A percentile compares a stretch with the other conserved stretches of the same genome.
Conservation (phyloP, 2,329 filamentous ascomycete genomes). For the Talaromyces rugulosus region DNA sequence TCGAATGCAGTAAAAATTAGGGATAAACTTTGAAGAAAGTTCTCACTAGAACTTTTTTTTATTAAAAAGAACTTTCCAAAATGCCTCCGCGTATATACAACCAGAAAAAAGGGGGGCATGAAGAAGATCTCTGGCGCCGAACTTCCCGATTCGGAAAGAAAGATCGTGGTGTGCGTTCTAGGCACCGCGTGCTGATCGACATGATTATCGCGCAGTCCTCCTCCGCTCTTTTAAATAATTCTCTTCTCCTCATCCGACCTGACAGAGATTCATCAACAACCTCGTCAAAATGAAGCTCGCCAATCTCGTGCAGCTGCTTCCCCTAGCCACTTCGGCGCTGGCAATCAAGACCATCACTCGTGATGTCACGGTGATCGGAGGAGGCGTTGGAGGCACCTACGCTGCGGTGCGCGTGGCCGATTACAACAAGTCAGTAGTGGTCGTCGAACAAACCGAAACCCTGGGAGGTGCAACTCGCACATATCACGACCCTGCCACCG, state of each 20-base stretch:
- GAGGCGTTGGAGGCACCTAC: conserved; percentile 26
- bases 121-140: no score
- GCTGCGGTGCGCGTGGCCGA: conserved; percentile 25
- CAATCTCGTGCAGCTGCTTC: not conserved
- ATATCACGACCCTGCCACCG: conserved; percentile 18
- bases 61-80: not conserved
- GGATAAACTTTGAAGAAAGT: no score
- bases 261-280: not conserved
- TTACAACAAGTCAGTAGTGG: conserved; percentile 20
- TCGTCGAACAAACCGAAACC: conserved; percentile 22
- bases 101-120: not conserved
- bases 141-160: not conserved
- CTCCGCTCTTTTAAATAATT: not conserved
- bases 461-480: conserved; percentile 27
- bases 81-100: not conserved
- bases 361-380: conserved; percentile 28
- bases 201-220: no score
- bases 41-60: no score
- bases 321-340: not conserved
- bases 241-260: not conserved
- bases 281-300: not conserved
- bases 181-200: not conserved
- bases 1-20: no score
- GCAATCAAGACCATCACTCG: conserved; percentile 9
- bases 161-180: not conserved